Base-by-base conservation (phyloP, 2,329 filamentous ascomycete genomes). In the Fusarium sp. region DNA sequence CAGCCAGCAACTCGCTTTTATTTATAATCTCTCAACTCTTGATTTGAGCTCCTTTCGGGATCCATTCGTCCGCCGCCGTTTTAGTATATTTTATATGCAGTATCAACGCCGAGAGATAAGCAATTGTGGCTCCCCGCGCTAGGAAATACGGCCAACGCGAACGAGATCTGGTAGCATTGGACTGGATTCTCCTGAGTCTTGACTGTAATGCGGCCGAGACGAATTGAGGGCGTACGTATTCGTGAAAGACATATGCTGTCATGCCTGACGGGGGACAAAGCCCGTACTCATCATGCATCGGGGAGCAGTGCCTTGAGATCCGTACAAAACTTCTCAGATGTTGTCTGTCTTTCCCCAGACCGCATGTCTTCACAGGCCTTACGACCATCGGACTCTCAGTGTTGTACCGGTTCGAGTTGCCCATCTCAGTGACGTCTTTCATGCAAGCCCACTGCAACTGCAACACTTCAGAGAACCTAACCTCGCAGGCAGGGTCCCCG, bases 21-120 rank as follows among this genome's bases (percentile, higher is more conserved):
- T 76, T 79, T 79, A 78, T 79, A 79, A 79, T 76, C 63, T 66
- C 55, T 69, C 69, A 57, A 73, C 63, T 54, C 46, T 76, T 76
- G 65, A 72, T 74, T 75, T 76, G 75, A 58, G 69, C 66, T 70
- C 62, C 44, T 66, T 46, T 73, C 44, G 51, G 46, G 49, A 66
- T 69, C 66, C 67, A 62, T 73, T 68, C 62, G 63, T 60, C 64
- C 72, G 61, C 63, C 59, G 63, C 49, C 57, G 64, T 56, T 64
- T 73, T 65, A 65, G 62, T 37, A 68, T 37, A 29, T 63, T 56
- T 63, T 45, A 27, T 19, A 59, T 62, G 56, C 37, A 51, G 63
- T 61, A 51, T 54, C 46, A 63, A 57, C 60, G 60, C 60, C 61
- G 49, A 70, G 63, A 77, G 75, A 77, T 76, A 77, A 76, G 75